Percentiles rank a stretch among this genome's conserved stretches.
Conservation (phyloP, 495 filamentous ascomycete species). For the Lepraria neglecta region DNA sequence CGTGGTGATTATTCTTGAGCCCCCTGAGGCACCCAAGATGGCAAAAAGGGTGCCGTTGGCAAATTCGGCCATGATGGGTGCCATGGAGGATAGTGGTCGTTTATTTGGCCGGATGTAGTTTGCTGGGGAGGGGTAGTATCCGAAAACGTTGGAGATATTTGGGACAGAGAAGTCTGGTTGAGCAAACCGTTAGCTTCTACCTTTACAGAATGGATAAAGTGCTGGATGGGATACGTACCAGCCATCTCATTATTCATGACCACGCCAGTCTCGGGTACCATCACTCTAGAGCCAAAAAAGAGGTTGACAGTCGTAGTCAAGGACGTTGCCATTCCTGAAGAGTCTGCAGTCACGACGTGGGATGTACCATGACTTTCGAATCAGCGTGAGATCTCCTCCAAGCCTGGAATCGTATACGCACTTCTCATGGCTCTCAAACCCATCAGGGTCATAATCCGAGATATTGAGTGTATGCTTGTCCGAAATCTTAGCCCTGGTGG, state of each 20-base stretch:
- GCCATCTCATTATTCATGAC: slow-evolving; percentile 95
- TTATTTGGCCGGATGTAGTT: slow-evolving; percentile 80
- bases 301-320: slow-evolving; percentile 79
- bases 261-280: slow-evolving; percentile 75
- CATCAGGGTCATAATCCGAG: slow-evolving; percentile 60
- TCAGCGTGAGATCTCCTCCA: neutral
- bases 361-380: slow-evolving; percentile 57
- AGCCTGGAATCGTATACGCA: neutral
- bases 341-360: slow-evolving; percentile 64
- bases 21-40: slow-evolving; percentile 73
- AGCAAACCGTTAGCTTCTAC: neutral
- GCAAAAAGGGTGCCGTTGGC: slow-evolving; percentile 60
- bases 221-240: slow-evolving; percentile 35
- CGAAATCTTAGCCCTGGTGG: slow-evolving; percentile 59
- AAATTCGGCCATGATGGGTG: slow-evolving; percentile 59
- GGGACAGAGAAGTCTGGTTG: slow-evolving; percentile 48
- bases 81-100: slow-evolving; percentile 72
- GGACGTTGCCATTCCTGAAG: slow-evolving; percentile 60
- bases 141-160: slow-evolving; percentile 66
- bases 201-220: too few species aligned
- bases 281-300: slow-evolving; percentile 67
- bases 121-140: slow-evolving; percentile 67
- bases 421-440: slow-evolving; percentile 53
- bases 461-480: slow-evolving; percentile 62
- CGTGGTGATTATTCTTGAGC: slow-evolving; percentile 80